phyloP scores from a whole-genome alignment of 805 yeast species.

The Nakazawaea wyomingensis region DNA sequence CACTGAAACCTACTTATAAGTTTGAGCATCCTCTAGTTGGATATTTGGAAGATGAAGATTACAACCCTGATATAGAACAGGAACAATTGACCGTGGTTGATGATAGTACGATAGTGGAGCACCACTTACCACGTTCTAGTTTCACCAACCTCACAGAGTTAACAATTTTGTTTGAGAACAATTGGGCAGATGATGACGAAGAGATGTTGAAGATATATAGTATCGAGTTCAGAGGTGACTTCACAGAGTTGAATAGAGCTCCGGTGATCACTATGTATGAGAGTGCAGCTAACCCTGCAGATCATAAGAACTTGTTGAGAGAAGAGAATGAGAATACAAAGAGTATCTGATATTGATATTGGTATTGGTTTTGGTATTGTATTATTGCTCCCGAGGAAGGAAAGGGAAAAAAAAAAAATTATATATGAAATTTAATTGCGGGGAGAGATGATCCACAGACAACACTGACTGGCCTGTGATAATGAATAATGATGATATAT shows the following conservation, averaged over 20 bases:
- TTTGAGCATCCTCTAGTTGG: conserved; percentile 67
- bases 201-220: conserved; percentile 56
- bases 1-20: conserved; percentile 42
- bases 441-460: too few species aligned
- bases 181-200: conserved; percentile 59
- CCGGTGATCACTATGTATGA: conserved; percentile 81
- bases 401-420: background rate
- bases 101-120: conserved; percentile 65
- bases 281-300: conserved; percentile 88
- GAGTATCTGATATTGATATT: background rate
- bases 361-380: too few species aligned
- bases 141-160: conserved; percentile 68
- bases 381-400: too few species aligned
- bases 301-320: conserved; percentile 49
- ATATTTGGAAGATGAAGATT: conserved; percentile 33
- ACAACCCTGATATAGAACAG: conserved; percentile 11
- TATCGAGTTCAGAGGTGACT: conserved; percentile 77
- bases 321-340: conserved; percentile 17
- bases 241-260: conserved; percentile 47
- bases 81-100: conserved; percentile 31
- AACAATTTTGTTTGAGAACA: conserved; percentile 62
- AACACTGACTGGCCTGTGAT: too few species aligned
- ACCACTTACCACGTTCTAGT: conserved; percentile 66
- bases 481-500: too few species aligned
- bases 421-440: too few species aligned